Conservation (phyloP, 768 basidiomycete genomes). For the Sarcodon sp. region DNA sequence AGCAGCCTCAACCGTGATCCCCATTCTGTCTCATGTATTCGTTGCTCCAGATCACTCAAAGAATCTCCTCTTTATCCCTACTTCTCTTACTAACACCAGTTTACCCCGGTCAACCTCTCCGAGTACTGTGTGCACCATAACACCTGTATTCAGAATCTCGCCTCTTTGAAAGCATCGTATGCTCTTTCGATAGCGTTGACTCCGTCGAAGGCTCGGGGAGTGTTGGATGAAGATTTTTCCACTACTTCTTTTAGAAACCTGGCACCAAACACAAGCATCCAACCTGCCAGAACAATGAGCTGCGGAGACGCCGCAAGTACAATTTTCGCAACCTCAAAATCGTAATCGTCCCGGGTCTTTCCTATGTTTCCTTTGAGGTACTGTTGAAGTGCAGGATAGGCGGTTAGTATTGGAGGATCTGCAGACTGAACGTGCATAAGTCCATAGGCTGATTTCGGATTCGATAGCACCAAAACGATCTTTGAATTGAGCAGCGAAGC, state of each 20-base stretch:
- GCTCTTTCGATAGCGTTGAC: slow-evolving; percentile 85
- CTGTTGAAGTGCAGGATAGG: slow-evolving; percentile 73
- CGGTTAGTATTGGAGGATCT: slow-evolving; percentile 68
- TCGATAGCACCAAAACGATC: slow-evolving; percentile 81
- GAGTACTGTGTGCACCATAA: slow-evolving; percentile 91
- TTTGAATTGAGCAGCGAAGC: slow-evolving; percentile 54
- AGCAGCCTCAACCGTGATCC: slow-evolving; percentile 81
- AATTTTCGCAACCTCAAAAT: slow-evolving; percentile 61
- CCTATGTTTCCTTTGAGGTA: slow-evolving; percentile 65
- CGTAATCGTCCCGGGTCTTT: slow-evolving; percentile 75
- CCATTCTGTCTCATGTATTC: slow-evolving; percentile 80
- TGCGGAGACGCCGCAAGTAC: slow-evolving; percentile 63
- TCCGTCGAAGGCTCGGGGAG: slow-evolving; percentile 92
- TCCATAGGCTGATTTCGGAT: slow-evolving; percentile 85
- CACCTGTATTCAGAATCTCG: slow-evolving; percentile 67
- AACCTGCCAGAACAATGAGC: slow-evolving; percentile 89
- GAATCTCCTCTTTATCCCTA: slow-evolving; percentile 69
- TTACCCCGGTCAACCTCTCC: slow-evolving; percentile 89
- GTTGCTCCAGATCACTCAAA: slow-evolving; percentile 56
- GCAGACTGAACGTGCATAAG: slow-evolving; percentile 66
- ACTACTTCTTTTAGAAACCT: slow-evolving; percentile 42
- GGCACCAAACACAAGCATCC: slow-evolving; percentile 94
- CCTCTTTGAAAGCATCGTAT: slow-evolving; percentile 81
- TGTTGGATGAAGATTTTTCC: slow-evolving; percentile 77
- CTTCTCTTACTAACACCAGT: slow-evolving; percentile 70